Base-by-base conservation (phyloP, 257 asterid species). In the Primulina tabacum region DNA sequence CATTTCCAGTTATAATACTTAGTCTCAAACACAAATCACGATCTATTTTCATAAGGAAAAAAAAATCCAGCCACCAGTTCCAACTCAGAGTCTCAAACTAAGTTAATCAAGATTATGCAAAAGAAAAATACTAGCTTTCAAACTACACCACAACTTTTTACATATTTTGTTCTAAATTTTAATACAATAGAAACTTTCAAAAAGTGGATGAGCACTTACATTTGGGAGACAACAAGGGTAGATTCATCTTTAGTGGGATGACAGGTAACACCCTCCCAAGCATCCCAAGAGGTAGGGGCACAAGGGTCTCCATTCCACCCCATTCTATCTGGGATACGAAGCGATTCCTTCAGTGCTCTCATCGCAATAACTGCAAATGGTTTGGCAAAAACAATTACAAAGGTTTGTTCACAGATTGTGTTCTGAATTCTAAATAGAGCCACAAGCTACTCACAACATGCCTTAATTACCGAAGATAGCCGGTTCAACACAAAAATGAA, bases 291-390 rank as follows among this genome's bases (percentile, higher is more conserved):
- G n/a, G 99, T 88, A 72, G 99, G 99, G 43, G 97, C 97, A 80
- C 99, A 94, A 7, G 99, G 98, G 69, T 94, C 99, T 18, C 99
- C 99, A 72, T 91, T 92, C 99, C 99, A 94, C 26, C 99, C 99
- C 99, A 91, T 91, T 73, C 99, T 82, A 40, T 82, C 96, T 0
- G 99, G 99, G 61, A 94, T 84, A n/a, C 89, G 87, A 35, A 94
- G 92, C n/a, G 99, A 91, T 40, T 81, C 93, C 82, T 88, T 94
- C 81, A 91, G 76, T 20, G 96, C 90, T 79, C 75, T 88, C 99
- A 94, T 94, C 28, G 96, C 97, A 70, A 68, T 74, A 71, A 85
- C 99, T 94, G 88, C 86, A 82, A 77, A 80, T 53, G 58, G 59
- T 67, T 73, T 43, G 18, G 64, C 33, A 53, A 62, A 65, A 77